Evolutionary conservation across 345 rosid species (phyloP), one percentile per base, ranked within the genome.

Genomic region (Eucalyptus cloeziana): DNA sequence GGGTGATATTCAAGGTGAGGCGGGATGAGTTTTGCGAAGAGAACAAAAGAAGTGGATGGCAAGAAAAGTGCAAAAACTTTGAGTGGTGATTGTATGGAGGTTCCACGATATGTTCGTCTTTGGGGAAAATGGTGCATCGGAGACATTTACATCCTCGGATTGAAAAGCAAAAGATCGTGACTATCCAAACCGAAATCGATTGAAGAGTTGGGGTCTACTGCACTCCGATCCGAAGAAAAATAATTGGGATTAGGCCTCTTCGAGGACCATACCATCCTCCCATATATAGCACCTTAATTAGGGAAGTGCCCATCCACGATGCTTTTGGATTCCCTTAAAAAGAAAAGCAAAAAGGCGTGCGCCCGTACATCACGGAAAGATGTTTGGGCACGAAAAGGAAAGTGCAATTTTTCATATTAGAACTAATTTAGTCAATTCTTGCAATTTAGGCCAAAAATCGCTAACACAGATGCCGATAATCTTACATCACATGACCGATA

Each of bases 391-490:
- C 30, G 24, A 76, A 76, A 64, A 60, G 43, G 30, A 76, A 21
- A 76, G 85, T 22, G 47, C 47, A 40, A 21, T 11, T 76, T 52
- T 52, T 52, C 24, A 52, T 19, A 52, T 19, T 52, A 52, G 2
- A 52, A 52, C 58, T 52, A 52, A 52, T 52, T 52, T 3, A 21
- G 10, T 52, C 25, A 21, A 52, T 52, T 5, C 10, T 52, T 52
- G 58, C 58, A 52, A 52, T 52, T 52, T 52, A 52, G 2, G 10
- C 25, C 10, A 52, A 52, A 52, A 52, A 52, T 21, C 1, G 10
- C 25, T 0, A 0, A 52, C 5, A 0, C 0, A 2, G 58, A 52
- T 52, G 5, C 10, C 4, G 3, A 0, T 2, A 3, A 0, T 52
- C 5, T 52, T 52, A 52, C 25, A 52, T 52, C 2, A 52, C 25